A percentile compares a stretch with the other conserved stretches of the same genome.
Conservation (phyloP, 2,329 filamentous ascomycete genomes). For the Aspergillus brasiliensis region DNA sequence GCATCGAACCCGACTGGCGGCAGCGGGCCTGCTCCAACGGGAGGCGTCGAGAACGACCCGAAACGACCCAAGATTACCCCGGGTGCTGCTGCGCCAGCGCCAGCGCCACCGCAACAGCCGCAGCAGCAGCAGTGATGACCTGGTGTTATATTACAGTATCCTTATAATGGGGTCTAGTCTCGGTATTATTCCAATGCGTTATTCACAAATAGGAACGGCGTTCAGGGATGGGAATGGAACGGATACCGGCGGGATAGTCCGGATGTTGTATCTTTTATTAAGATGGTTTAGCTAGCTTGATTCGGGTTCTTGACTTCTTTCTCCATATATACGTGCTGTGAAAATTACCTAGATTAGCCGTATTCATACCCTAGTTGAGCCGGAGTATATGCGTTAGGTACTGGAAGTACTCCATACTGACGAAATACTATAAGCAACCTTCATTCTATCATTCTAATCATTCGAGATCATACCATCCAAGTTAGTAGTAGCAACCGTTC, state of each 20-base stretch:
- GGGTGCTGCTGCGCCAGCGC: conserved; percentile 11
- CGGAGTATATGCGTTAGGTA: too few species aligned
- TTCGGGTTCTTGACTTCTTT: not conserved
- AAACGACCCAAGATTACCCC: conserved; percentile 36
- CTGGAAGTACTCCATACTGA: too few species aligned
- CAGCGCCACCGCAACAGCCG: conserved; percentile 19
- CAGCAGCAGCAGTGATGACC: conserved; percentile 1
- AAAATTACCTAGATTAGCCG: too few species aligned
- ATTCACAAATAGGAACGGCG: not conserved
- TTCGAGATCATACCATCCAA: too few species aligned
- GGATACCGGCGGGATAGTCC: not conserved
- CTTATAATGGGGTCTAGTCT: not conserved
- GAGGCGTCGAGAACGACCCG: conserved; percentile 29
- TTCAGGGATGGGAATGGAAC: not conserved
- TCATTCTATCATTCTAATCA: not conserved
- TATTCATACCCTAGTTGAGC: too few species aligned
- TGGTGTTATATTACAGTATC: not conserved
- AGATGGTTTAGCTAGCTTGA: not conserved
- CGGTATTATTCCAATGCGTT: not conserved
- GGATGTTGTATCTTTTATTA: not conserved
- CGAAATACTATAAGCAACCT: too few species aligned
- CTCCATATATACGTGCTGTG: not conserved
- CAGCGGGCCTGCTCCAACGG: conserved; percentile 25
- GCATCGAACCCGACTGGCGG: conserved; percentile 23
- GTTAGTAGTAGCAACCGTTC: too few species aligned